phyloP scores from a whole-genome alignment of 768 basidiomycete species.

The Harrya chromipes region DNA sequence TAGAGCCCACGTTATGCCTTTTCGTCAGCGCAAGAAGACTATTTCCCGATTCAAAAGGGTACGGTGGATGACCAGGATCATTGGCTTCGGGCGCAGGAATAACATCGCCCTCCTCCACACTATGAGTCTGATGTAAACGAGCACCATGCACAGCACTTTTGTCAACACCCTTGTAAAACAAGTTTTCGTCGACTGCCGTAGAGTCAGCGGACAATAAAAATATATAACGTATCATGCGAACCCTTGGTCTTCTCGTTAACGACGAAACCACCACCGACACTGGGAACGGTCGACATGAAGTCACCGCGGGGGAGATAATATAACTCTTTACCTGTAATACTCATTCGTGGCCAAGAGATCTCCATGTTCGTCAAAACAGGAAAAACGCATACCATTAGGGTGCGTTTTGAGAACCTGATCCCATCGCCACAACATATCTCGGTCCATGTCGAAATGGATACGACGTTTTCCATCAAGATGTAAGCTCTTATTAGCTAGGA shows the following conservation, averaged over 20 bases:
- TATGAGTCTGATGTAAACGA: slow-evolving; percentile 65
- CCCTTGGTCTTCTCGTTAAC: slow-evolving; percentile 94
- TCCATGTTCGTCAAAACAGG: slow-evolving; percentile 76
- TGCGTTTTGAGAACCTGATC: slow-evolving; percentile 87
- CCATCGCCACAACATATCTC: slow-evolving; percentile 92
- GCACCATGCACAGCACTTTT: slow-evolving; percentile 78
- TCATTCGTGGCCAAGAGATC: slow-evolving; percentile 91
- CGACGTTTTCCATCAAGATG: slow-evolving; percentile 68
- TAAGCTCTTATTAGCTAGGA: slow-evolving; percentile 62
- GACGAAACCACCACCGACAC: slow-evolving; percentile 92
- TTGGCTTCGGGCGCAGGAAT: slow-evolving; percentile 8
- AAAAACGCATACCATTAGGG: slow-evolving; percentile 93
- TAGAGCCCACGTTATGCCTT: slow-evolving; percentile 71
- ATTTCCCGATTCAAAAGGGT: slow-evolving; percentile 77
- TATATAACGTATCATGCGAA: slow-evolving; percentile 21
- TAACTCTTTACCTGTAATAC: slow-evolving; percentile 64
- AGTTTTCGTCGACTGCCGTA: slow-evolving; percentile 76
- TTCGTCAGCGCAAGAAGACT: slow-evolving; percentile 71
- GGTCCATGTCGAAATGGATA: slow-evolving; percentile 85
- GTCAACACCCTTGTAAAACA: slow-evolving; percentile 92
- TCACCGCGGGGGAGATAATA: neutral
- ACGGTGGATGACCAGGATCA: slow-evolving; percentile 64
- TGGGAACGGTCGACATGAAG: slow-evolving; percentile 16
- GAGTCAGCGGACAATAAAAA: slow-evolving; percentile 1
- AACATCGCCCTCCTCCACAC: slow-evolving; percentile 29